Base-by-base conservation (phyloP, 345 rosid genomes). In the Ailanthus altissimus region DNA sequence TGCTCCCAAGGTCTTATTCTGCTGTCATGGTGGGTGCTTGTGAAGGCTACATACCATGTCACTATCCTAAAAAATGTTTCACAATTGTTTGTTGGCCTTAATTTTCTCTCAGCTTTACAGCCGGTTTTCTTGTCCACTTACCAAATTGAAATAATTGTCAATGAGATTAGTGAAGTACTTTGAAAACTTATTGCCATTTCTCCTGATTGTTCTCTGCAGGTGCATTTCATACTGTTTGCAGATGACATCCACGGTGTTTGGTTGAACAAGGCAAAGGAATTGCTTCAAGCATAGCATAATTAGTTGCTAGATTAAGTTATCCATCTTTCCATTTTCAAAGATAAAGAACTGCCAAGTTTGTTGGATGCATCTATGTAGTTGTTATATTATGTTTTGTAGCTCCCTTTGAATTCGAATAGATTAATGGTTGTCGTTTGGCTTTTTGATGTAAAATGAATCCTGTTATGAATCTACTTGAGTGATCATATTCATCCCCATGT, bases 151-250 rank as follows among this genome's bases (percentile, higher is more conserved):
- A 57, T n/a, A 12, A 14, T 38, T 14, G 59, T 10, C 20, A 11
- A 36, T 50, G n/a, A 18, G 75, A 76, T 43, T 23, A 50, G 23
- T 50, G 20, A 54, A 56, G 42, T 67, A 23, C 2, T 25, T n/a
- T 28, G 18, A 25, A 43, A 46, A 56, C 36, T 49, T 63, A 18
- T 28, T 59, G 74, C 42, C 28, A 28, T 46, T 79, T 28, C 16
- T 36, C 11, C 47, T 4, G 32, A 42, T 72, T 65, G 46, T 70
- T 70, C 46, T 75, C 40, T 77, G 69, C 89, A 94, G 99, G 95
- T 92, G 76, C 94, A 95, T 78, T 90, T 92, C 78, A 93, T 90
- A 63, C 82, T 92, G 77, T 90, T 96, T 75, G 60, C 81, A 0
- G 94, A 89, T 26, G 86, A 93, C 16, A 84, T 89, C 23, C 89